Percentiles rank a stretch among this genome's conserved stretches.
Evolutionary conservation across 1,139 yeast species (phyloP).

Genomic region (Candida neerlandica): DNA sequence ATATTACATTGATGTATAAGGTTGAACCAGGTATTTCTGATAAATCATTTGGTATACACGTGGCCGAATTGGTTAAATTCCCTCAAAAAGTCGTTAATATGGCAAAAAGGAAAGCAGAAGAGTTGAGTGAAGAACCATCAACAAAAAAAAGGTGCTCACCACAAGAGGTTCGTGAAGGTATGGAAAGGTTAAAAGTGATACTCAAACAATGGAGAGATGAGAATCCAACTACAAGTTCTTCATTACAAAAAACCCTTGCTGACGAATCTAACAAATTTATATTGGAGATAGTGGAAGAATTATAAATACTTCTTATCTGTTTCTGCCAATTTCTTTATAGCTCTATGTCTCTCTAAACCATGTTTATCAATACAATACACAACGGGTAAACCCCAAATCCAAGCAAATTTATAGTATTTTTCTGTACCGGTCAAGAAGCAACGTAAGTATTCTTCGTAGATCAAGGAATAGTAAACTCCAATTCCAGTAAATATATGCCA

Average conservation of each 20-base stretch:
- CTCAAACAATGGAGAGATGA: constrained; percentile 59
- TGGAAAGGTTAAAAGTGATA: constrained; percentile 53
- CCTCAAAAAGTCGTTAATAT: constrained; percentile 85
- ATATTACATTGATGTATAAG: constrained; percentile 83
- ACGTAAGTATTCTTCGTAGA: constrained; percentile 74
- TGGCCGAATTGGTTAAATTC: constrained; percentile 92
- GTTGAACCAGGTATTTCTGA: constrained; percentile 93
- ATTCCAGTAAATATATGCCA: constrained; percentile 91
- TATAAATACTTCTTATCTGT: constrained; percentile 19
- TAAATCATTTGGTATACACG: constrained; percentile 96
- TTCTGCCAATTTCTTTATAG: constrained; percentile 23
- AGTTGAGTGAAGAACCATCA: constrained; percentile 67
- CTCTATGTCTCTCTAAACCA: constrained; percentile 30
- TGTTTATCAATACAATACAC: constrained; percentile 32
- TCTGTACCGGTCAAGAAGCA: constrained; percentile 57
- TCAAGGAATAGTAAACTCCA: constrained; percentile 60
- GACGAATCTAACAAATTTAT: constrained; percentile 37
- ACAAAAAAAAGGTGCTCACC: constrained; percentile 56
- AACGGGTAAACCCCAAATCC: constrained; percentile 47
- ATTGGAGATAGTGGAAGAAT: constrained; percentile 31
- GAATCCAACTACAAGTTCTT: constrained; percentile 4
- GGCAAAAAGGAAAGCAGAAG: constrained; percentile 94
- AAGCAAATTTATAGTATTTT: constrained; percentile 51
- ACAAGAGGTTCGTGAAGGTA: constrained; percentile 60
- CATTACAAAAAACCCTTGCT: constrained; percentile 5